Conservation (phyloP, 2,329 filamentous ascomycete species). For the Colletotrichum tropicicola region DNA sequence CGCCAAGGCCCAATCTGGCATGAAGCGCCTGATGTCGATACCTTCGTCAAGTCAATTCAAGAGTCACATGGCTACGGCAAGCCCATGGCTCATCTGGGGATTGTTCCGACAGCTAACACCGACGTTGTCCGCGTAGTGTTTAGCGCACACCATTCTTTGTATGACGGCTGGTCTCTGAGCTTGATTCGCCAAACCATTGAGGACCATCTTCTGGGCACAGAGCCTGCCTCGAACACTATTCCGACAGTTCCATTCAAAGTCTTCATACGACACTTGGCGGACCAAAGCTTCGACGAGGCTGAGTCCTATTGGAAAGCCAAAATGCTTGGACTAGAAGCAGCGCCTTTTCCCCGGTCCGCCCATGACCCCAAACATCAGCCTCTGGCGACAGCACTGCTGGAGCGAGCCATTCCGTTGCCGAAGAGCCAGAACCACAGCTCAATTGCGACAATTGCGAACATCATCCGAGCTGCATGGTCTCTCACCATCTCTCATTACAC, state of each 20-base stretch:
- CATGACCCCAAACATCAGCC: neutral
- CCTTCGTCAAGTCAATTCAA: neutral
- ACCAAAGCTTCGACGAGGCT: neutral
- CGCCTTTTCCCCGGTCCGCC: neutral
- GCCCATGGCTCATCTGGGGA: constrained; percentile 30
- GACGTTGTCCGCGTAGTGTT: constrained; percentile 36
- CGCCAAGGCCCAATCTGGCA: constrained; percentile 14
- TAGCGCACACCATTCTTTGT: constrained; percentile 42
- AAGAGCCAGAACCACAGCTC: neutral
- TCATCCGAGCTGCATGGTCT: constrained; percentile 37
- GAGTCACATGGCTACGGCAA: constrained; percentile 18
- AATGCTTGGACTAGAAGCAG: neutral
- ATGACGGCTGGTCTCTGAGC: constrained; percentile 34
- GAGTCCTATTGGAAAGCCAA: neutral
- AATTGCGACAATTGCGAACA: constrained; percentile 23
- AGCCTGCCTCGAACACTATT: neutral
- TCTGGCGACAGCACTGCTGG: neutral
- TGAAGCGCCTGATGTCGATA: neutral
- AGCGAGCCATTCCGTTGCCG: neutral
- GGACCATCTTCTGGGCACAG: neutral
- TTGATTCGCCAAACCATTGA: constrained; percentile 5
- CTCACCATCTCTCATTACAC: constrained; percentile 48
- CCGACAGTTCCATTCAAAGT: constrained; percentile 1
- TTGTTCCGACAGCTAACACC: neutral
- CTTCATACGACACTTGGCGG: neutral